These are phyloP conservation scores for Jatropha curcas DNA, from an alignment of 345 rosid genomes.

Conservation along the genomic window DNA sequence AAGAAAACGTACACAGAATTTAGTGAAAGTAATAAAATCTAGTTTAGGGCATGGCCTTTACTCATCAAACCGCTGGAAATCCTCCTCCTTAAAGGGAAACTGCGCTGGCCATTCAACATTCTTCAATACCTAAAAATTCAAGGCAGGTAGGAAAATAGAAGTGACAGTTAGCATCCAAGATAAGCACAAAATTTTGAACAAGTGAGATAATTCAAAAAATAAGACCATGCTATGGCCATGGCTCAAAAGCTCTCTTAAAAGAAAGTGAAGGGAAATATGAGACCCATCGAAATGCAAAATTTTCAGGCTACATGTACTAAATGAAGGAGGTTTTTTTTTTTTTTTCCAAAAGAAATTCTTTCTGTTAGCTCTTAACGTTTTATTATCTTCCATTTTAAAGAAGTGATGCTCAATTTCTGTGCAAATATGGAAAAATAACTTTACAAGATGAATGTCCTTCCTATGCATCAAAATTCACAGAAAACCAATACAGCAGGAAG, in stretches of 20 bases:
- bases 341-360: background rate
- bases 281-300: background rate
- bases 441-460: background rate
- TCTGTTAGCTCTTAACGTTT: background rate
- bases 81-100: conserved; percentile 85
- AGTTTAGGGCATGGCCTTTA: conserved; percentile 24
- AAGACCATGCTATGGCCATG: background rate
- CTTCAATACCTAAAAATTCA: conserved; percentile 52
- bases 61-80: conserved; percentile 90
- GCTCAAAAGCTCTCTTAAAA: background rate
- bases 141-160: conserved; percentile 7
- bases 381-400: background rate
- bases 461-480: no score
- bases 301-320: background rate
- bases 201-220: background rate
- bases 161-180: background rate
- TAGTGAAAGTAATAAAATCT: background rate
- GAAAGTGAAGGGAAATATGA: background rate
- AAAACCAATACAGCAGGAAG: background rate
- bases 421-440: background rate
- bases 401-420: background rate
- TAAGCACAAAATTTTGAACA: background rate
- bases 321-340: background rate
- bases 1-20: background rate
- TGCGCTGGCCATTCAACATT: conserved; percentile 85